A percentile compares a stretch with the other conserved stretches of the same genome.
phyloP scores from a whole-genome alignment of 192 early-diverging fungal genomes.

The Rhizophagus clarus region DNA sequence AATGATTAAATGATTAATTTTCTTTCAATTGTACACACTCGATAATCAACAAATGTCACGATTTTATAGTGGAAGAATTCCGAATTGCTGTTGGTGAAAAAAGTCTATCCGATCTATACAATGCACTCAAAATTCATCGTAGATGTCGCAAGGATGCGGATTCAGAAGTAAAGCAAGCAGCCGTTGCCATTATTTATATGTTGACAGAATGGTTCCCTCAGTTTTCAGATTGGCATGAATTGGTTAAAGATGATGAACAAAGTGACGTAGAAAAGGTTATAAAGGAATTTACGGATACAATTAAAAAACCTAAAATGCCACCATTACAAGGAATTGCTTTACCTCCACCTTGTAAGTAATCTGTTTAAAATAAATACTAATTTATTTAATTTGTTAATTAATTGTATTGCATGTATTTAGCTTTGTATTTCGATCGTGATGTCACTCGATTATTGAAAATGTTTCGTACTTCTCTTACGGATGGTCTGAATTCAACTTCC shows the following conservation, averaged over 20 bases:
- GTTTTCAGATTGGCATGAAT: constrained; percentile 88
- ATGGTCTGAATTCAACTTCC: constrained; percentile 66
- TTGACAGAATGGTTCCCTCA: constrained; percentile 75
- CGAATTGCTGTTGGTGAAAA: constrained; percentile 76
- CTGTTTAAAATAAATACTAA: not conserved
- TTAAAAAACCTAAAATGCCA: constrained; percentile 52
- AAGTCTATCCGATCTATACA: constrained; percentile 78
- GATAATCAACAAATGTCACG: not conserved
- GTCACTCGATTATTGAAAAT: constrained; percentile 83
- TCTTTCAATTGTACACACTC: not conserved
- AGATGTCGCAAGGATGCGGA: constrained; percentile 68
- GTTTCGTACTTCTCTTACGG: constrained; percentile 69
- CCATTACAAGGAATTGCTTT: constrained; percentile 47
- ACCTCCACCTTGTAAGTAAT: constrained; percentile 59
- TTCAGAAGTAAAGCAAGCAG: constrained; percentile 70
- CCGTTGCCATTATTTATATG: constrained; percentile 79
- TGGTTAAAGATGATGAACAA: constrained; percentile 82
- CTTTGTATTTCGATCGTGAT: constrained; percentile 93
- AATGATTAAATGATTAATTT: not conserved
- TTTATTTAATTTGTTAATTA: not conserved
- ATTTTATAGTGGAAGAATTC: constrained; percentile 77
- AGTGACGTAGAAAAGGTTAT: constrained; percentile 71
- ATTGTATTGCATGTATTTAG: constrained; percentile 24
- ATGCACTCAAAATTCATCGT: constrained; percentile 75
- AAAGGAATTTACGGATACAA: constrained; percentile 57